Evolutionary conservation across 257 asterid genomes (phyloP).

Genomic region (Leptodermis oblonga): DNA sequence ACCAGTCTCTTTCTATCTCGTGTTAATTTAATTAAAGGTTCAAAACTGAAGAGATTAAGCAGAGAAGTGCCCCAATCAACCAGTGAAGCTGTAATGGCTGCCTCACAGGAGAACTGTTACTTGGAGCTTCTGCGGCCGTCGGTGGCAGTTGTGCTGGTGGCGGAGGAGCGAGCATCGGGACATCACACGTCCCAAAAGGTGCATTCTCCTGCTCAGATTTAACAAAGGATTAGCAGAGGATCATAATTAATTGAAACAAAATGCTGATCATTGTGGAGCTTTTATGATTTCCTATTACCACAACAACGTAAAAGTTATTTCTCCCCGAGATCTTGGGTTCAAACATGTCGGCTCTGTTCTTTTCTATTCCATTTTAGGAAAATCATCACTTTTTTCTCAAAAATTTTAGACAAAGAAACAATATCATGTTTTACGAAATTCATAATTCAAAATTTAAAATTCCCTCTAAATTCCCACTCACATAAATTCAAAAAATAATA

Average conservation of each 20-base stretch:
- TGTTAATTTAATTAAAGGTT: not conserved
- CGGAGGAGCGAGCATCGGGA: constrained; percentile 73
- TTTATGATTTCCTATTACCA: not conserved
- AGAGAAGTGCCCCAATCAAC: constrained; percentile 33
- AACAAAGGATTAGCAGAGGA: not conserved
- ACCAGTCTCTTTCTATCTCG: not conserved
- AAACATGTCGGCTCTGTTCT: no score
- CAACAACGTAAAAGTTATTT: not conserved
- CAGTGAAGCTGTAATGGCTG: constrained; percentile 34
- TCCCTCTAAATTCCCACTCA: no score
- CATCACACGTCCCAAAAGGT: constrained; percentile 58
- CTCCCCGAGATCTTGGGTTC: not conserved
- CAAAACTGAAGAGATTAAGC: constrained; percentile 2
- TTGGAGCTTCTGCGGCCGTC: constrained; percentile 14
- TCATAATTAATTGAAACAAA: not conserved
- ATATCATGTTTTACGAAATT: no score
- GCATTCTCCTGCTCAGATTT: constrained; percentile 33
- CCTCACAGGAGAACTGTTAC: constrained; percentile 27
- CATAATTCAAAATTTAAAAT: no score
- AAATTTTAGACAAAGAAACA: no score
- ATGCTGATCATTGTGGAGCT: not conserved
- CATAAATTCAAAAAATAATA: no score
- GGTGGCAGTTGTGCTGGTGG: constrained; percentile 64
- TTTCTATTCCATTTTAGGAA: no score
- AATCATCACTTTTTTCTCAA: no score